Conservation (phyloP, 371 early-diverging fungal genomes). For the Mortierella sp. region DNA sequence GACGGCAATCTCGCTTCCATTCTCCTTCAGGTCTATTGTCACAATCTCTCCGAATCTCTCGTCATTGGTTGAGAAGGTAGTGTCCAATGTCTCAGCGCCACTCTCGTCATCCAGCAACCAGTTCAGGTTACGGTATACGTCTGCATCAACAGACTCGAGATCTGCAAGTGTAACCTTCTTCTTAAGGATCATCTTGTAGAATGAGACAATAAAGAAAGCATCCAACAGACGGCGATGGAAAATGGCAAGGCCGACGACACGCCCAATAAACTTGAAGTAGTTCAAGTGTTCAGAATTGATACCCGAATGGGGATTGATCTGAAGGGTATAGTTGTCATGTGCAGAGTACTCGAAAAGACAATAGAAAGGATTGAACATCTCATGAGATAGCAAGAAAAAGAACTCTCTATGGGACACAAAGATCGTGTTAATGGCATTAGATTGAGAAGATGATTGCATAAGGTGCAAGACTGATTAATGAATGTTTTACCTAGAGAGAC, state of each 20-base stretch:
- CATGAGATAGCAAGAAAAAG: conserved; percentile 96
- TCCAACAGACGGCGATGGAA: conserved; percentile 98
- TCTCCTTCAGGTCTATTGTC: conserved; percentile 91
- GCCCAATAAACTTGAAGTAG: conserved; percentile 98
- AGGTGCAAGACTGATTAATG: not conserved
- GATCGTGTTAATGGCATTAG: not conserved
- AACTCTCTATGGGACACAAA: conserved; percentile 73
- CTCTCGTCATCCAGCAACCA: conserved; percentile 97
- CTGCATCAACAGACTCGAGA: conserved; percentile 97
- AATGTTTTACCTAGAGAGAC: conserved; percentile 80
- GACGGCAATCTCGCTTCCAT: conserved; percentile 92
- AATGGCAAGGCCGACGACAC: conserved; percentile 96
- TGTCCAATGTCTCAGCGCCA: conserved; percentile 83
- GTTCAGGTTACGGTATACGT: conserved; percentile 89
- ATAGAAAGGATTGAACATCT: conserved; percentile 99
- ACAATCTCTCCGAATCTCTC: conserved; percentile 94
- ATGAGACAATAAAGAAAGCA: conserved; percentile 94
- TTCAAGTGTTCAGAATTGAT: conserved; percentile 98
- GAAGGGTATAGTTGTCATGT: conserved; percentile 96
- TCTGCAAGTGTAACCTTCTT: conserved; percentile 90
- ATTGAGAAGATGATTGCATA: not conserved
- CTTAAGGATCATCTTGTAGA: conserved; percentile 96
- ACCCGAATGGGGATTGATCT: conserved; percentile 96
- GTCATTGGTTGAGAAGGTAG: conserved; percentile 93
- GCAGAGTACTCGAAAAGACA: conserved; percentile 98